Percentiles rank a stretch among this genome's conserved stretches.
Conservation (phyloP, 2,329 filamentous ascomycete genomes). For the Neopestalotiopsis clavispora region DNA sequence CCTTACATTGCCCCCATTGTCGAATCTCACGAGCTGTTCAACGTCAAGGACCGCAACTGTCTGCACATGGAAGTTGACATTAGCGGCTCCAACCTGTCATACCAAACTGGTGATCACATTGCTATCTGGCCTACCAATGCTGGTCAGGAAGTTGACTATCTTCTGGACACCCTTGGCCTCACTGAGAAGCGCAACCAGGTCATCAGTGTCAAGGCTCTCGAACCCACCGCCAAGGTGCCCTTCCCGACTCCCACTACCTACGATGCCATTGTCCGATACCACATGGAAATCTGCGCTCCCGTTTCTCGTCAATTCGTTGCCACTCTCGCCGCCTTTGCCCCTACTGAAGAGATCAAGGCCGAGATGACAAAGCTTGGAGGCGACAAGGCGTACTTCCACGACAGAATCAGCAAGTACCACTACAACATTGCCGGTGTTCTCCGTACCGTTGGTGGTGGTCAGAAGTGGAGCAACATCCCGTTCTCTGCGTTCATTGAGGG, state of each 20-base stretch:
- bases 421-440: slow-evolving; percentile 91
- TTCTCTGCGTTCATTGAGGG: slow-evolving; percentile 96
- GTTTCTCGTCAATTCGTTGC: slow-evolving; percentile 95
- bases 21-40: slow-evolving; percentile 91
- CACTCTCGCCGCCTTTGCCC: slow-evolving; percentile 86
- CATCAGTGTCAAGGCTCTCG: slow-evolving; percentile 86
- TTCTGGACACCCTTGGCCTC: slow-evolving; percentile 80
- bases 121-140: slow-evolving; percentile 97
- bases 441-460: slow-evolving; percentile 70
- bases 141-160: slow-evolving; percentile 88
- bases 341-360: slow-evolving; percentile 80
- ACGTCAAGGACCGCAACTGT: slow-evolving; percentile 88
- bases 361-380: slow-evolving; percentile 88
- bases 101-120: slow-evolving; percentile 97
- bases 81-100: slow-evolving; percentile 84
- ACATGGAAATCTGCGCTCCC: slow-evolving; percentile 94
- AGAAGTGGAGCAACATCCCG: slow-evolving; percentile 83
- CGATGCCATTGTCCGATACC: slow-evolving; percentile 90
- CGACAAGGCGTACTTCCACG: slow-evolving; percentile 95
- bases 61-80: slow-evolving; percentile 96
- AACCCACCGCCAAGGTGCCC: slow-evolving; percentile 94
- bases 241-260: slow-evolving; percentile 98
- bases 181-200: slow-evolving; percentile 79
- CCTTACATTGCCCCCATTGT: slow-evolving; percentile 93
- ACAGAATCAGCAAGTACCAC: slow-evolving; percentile 79